Evolutionary conservation across 2,329 filamentous ascomycete genomes (phyloP).

Genomic region (Ophiocordyceps unilateralis): DNA sequence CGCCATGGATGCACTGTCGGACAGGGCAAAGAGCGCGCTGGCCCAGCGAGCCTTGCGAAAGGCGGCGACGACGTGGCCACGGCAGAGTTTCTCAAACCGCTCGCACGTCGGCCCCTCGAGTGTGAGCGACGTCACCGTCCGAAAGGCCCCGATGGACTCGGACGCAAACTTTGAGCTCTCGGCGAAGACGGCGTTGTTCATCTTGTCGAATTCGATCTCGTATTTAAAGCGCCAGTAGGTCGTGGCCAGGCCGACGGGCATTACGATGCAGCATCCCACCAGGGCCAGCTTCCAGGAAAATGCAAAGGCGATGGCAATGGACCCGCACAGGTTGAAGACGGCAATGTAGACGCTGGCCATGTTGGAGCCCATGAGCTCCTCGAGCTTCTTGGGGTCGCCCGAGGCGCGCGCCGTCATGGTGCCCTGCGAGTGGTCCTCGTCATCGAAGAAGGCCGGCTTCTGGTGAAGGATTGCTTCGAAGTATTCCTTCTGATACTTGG

Average conservation of each 20-base stretch:
- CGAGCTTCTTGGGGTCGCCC: slow-evolving; percentile 39
- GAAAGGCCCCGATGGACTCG: slow-evolving; percentile 56
- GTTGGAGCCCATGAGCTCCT: slow-evolving; percentile 45
- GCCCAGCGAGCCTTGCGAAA: slow-evolving; percentile 43
- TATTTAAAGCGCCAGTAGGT: slow-evolving; percentile 36
- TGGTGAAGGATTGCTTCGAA: slow-evolving; percentile 42
- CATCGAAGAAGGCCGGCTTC: slow-evolving; percentile 42
- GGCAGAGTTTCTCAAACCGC: slow-evolving; percentile 43
- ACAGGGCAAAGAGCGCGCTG: slow-evolving; percentile 49
- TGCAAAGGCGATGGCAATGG: slow-evolving; percentile 47
- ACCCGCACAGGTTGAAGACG: slow-evolving; percentile 47
- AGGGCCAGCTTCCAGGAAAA: slow-evolving; percentile 66
- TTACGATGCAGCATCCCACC: slow-evolving; percentile 44
- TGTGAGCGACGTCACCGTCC: slow-evolving; percentile 53
- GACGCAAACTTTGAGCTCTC: slow-evolving; percentile 60
- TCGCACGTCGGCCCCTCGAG: slow-evolving; percentile 48
- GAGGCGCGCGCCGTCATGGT: slow-evolving; percentile 39
- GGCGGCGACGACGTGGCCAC: slow-evolving; percentile 38
- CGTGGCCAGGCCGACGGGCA: slow-evolving; percentile 29
- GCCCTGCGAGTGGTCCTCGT: slow-evolving; percentile 40
- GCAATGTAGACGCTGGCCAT: slow-evolving; percentile 46
- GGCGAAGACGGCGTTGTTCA: slow-evolving; percentile 50
- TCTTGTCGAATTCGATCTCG: slow-evolving; percentile 50
- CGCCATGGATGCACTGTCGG: slow-evolving; percentile 47
- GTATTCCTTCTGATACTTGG: slow-evolving; percentile 41